These are phyloP conservation scores for Calonectria hongkongensis DNA, from an alignment of 2,329 filamentous ascomycete genomes.

Conservation along the genomic window DNA sequence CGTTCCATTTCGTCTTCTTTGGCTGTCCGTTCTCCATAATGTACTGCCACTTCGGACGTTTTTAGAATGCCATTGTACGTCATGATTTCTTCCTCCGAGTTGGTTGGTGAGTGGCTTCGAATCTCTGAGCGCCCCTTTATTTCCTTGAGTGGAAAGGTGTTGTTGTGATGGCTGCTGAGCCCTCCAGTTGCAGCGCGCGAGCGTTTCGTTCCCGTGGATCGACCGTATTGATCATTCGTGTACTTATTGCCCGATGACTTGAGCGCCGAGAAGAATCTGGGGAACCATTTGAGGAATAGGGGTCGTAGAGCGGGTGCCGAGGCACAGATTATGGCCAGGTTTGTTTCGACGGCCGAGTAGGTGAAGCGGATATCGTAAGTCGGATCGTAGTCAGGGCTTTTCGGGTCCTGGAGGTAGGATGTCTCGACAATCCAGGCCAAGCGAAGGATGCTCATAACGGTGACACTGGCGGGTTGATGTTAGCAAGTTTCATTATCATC, in stretches of 20 bases:
- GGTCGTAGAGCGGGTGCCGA: slow-evolving; percentile 61
- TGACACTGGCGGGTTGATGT: slow-evolving; percentile 53
- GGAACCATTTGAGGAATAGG: slow-evolving; percentile 59
- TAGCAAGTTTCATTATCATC: not conserved
- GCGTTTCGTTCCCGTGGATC: slow-evolving; percentile 35
- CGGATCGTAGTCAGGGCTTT: slow-evolving; percentile 31
- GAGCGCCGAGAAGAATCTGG: slow-evolving; percentile 55
- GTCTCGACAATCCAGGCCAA: slow-evolving; percentile 54
- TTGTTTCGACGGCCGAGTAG: slow-evolving; percentile 59
- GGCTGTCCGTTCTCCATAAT: slow-evolving; percentile 33
- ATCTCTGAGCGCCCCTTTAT: slow-evolving; percentile 58
- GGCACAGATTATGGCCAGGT: slow-evolving; percentile 61
- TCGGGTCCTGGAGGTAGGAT: slow-evolving; percentile 41
- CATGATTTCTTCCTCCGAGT: slow-evolving; percentile 63
- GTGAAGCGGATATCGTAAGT: slow-evolving; percentile 60
- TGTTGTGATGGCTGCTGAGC: slow-evolving; percentile 37
- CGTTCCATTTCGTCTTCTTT: slow-evolving; percentile 25
- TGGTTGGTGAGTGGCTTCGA: slow-evolving; percentile 57
- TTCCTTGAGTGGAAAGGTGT: slow-evolving; percentile 53
- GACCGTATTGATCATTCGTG: slow-evolving; percentile 41
- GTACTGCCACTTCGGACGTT: slow-evolving; percentile 51
- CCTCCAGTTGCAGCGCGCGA: slow-evolving; percentile 38
- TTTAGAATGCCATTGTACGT: slow-evolving; percentile 63
- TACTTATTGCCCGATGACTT: slow-evolving; percentile 44
- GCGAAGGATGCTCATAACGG: slow-evolving; percentile 58